These are phyloP conservation scores for Cercospora sp. DNA, from an alignment of 2,329 filamentous ascomycete genomes.

Conservation along the genomic window DNA sequence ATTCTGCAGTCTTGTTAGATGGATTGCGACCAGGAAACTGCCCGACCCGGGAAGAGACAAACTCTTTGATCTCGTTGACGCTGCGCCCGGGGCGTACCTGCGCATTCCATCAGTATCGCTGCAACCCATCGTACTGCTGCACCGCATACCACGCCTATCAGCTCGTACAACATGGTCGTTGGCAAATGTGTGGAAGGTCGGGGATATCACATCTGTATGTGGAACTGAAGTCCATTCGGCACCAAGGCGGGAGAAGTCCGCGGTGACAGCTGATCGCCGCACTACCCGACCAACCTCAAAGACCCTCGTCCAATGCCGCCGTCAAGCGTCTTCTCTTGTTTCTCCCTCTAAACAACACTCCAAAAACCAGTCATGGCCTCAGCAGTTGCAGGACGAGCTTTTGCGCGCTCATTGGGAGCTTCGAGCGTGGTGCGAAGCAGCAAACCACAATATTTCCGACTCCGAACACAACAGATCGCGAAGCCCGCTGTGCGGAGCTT, in stretches of 20 bases:
- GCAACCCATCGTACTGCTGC: background rate
- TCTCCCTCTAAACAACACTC: background rate
- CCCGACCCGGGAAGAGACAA: conserved; percentile 42
- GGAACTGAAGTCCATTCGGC: conserved; percentile 6
- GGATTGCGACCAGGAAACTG: background rate
- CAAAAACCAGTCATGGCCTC: conserved; percentile 19
- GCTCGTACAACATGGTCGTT: conserved; percentile 78
- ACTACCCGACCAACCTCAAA: conserved; percentile 1
- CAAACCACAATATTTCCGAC: conserved; percentile 32
- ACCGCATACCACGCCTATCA: conserved; percentile 81
- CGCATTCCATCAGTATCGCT: conserved; percentile 21
- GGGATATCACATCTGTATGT: conserved; percentile 7
- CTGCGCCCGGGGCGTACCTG: conserved; percentile 85
- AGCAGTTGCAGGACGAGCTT: conserved; percentile 23
- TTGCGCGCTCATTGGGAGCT: conserved; percentile 27
- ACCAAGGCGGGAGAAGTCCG: background rate
- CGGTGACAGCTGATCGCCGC: conserved; percentile 4
- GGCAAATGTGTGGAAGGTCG: background rate
- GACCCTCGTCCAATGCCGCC: background rate
- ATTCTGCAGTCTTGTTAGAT: conserved; percentile 60
- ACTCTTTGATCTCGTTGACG: conserved; percentile 94
- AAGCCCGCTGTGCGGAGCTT: conserved; percentile 31
- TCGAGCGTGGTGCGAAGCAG: conserved; percentile 31
- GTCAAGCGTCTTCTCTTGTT: background rate
- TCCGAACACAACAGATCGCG: conserved; percentile 27